A percentile compares a stretch with the other conserved stretches of the same genome.
These are phyloP conservation scores for Sedum album DNA, from an alignment of 164 flowering plant genomes.

Conservation along the genomic window DNA sequence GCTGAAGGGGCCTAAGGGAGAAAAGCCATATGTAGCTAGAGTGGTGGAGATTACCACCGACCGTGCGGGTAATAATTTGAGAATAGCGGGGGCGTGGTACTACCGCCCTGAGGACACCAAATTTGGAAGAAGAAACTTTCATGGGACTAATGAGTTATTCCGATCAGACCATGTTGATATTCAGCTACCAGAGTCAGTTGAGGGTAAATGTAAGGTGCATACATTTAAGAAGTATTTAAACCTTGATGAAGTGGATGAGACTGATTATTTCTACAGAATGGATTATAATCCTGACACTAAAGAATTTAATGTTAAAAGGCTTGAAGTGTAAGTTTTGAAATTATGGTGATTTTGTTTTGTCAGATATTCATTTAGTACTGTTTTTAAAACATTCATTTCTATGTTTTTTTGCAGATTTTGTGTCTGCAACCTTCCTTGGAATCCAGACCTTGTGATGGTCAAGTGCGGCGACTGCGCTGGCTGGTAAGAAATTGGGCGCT, in stretches of 20 bases:
- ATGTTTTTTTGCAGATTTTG: background rate
- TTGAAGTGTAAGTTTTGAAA: background rate
- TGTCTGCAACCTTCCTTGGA: background rate
- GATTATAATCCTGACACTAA: background rate
- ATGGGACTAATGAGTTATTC: background rate
- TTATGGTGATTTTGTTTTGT: no score
- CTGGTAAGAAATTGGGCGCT: background rate
- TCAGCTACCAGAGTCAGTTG: background rate
- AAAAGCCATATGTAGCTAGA: background rate
- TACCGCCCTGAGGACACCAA: background rate
- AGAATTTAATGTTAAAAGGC: background rate
- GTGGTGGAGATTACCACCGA: background rate
- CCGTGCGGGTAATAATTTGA: background rate
- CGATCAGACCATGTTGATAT: background rate
- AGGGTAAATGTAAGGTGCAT: background rate
- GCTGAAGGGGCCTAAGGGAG: background rate
- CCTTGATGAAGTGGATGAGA: background rate
- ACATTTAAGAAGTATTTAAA: background rate
- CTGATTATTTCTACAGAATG: background rate
- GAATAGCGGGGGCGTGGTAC: background rate
- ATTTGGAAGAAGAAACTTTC: background rate
- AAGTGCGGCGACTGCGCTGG: background rate
- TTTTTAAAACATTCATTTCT: background rate
- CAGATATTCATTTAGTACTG: no score
- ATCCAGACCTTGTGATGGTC: constrained; percentile 1